Base-by-base conservation (phyloP, 2,329 filamentous ascomycete genomes). In the Cercospora canescens region DNA sequence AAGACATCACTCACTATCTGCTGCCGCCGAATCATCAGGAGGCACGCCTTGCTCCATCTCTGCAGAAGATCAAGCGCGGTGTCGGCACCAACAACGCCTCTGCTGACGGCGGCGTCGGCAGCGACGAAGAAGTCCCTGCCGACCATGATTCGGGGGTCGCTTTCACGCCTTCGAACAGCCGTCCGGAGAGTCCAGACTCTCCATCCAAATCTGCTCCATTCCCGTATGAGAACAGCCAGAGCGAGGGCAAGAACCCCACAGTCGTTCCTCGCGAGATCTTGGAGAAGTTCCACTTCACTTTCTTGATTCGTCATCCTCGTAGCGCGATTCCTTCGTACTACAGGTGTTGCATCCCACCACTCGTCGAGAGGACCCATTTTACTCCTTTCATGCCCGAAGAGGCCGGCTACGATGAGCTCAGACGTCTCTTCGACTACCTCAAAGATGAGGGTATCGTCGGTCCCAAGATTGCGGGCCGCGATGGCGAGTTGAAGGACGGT, bases 221-320 rank as follows among this genome's bases (percentile, higher is more conserved):
- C 74, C 87, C 88, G 2, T 89, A 89, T 73, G 71, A 71, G 62
- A 72, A 81, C 67, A 89, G 87, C 2, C 77, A 80, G 35, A 76
- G 81, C 3, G 89, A 94, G 79, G 82, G 86, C 2, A 84, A 84
- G 64, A 98, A 98, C 80, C 94, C 94, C 1, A 96, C 93, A 1
- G 90, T 96, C 28, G 81, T 98, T 59, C 95, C 95, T 2, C 81
- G 87, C 30, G 87, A 88, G 32, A 82, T 92, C 66, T 84, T 98
- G 65, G 86, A 88, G 75, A 85, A 88, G 71, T 98, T 96, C 81
- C 93, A 97, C 80, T 98, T 94, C 82, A 92, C 94, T 24, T 98
- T 99, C 81, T 86, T 98, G 69, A 98, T 99, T 83, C 94, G 95
- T 64, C 93, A 98, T 78, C 95, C 95, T n/a, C 89, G 92, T 74